Conservation (phyloP, 2,329 filamentous ascomycete species). For the Colletotrichum ledebouriae region DNA sequence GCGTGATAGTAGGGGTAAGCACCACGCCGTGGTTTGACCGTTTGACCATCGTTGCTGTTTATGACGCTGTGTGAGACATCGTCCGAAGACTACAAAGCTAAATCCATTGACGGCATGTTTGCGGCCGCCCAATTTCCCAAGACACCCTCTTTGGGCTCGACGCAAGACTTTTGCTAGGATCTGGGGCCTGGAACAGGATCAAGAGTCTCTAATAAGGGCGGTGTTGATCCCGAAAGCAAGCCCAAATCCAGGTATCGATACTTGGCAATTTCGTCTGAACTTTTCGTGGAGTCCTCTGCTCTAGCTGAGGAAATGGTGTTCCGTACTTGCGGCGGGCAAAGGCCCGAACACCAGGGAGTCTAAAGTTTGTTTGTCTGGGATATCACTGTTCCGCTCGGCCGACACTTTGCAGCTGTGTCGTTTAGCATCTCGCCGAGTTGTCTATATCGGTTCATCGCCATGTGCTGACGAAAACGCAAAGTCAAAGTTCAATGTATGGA, state of each 20-base stretch:
- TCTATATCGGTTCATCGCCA: slow-evolving; percentile 1
- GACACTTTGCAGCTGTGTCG: background rate
- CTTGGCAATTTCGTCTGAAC: slow-evolving; percentile 26
- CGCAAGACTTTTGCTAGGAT: slow-evolving; percentile 18
- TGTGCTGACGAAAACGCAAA: background rate
- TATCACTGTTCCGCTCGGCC: background rate
- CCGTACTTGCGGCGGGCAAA: slow-evolving; percentile 20
- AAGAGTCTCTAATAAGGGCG: background rate
- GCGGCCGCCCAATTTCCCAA: slow-evolving; percentile 10
- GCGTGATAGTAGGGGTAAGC: slow-evolving; percentile 25
- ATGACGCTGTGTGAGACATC: slow-evolving; percentile 37
- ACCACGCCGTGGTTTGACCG: slow-evolving; percentile 25
- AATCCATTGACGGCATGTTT: slow-evolving; percentile 36
- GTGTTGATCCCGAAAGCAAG: slow-evolving; percentile 15
- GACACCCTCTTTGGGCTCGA: background rate
- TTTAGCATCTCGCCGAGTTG: background rate
- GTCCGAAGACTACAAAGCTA: slow-evolving; percentile 30
- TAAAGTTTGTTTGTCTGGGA: slow-evolving; percentile 12
- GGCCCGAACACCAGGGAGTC: slow-evolving; percentile 10
- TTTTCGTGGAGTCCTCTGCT: slow-evolving; percentile 10
- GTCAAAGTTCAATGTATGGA: background rate
- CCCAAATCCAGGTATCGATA: slow-evolving; percentile 24
- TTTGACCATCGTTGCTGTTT: slow-evolving; percentile 30
- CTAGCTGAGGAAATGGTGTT: slow-evolving; percentile 4
- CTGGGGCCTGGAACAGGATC: background rate